Evolutionary conservation across 768 basidiomycete species (phyloP).

Genomic region (Trametes villosa): DNA sequence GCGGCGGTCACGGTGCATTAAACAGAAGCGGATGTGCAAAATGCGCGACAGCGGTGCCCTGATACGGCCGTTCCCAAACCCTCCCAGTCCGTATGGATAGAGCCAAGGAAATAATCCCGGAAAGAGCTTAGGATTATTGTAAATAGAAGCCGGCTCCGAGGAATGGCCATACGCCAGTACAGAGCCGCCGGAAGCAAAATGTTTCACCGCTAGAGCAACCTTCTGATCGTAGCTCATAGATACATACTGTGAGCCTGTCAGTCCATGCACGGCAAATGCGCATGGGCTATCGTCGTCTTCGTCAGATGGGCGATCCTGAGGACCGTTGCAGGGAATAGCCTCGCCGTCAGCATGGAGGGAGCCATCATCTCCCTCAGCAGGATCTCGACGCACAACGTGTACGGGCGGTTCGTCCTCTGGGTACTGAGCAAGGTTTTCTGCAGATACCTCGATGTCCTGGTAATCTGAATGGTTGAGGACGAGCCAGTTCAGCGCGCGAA

Average conservation of each 20-base stretch:
- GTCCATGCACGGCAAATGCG: neutral
- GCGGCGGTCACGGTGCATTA: slow-evolving; percentile 46
- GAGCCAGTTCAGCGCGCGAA: neutral
- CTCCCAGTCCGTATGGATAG: slow-evolving; percentile 10
- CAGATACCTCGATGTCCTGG: neutral
- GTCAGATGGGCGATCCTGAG: neutral
- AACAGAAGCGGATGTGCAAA: slow-evolving; percentile 32
- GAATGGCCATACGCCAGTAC: neutral
- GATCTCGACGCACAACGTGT: too few species aligned
- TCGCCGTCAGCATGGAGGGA: too few species aligned
- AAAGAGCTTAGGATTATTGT: neutral
- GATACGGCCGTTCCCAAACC: slow-evolving; percentile 31
- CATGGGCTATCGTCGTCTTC: neutral
- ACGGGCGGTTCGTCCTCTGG: neutral
- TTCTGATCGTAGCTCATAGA: neutral
- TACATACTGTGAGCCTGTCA: neutral
- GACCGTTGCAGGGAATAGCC: neutral
- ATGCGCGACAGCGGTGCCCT: neutral
- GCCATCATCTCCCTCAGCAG: too few species aligned
- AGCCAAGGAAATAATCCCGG: neutral
- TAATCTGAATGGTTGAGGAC: neutral
- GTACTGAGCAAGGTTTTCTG: neutral
- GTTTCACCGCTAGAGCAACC: neutral
- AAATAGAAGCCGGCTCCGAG: neutral
- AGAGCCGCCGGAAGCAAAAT: neutral